Evolutionary conservation across 1,284 basidiomycete species (phyloP), one percentile per base, ranked within the genome.

Genomic region (Ceratobasidium sp.): DNA sequence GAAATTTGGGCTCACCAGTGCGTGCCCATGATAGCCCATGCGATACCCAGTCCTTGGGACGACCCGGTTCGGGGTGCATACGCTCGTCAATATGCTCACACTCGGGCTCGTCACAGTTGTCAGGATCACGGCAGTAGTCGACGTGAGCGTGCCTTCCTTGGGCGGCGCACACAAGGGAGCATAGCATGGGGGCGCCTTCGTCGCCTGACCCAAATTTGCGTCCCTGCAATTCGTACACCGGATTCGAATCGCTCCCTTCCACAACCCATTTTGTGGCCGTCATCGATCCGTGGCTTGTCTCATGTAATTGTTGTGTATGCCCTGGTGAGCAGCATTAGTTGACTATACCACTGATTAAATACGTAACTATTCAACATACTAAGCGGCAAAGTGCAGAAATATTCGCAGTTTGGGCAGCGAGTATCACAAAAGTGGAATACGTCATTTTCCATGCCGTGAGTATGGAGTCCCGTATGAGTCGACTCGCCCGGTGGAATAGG

Each of bases 281-380:
- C 91, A 92, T 92, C 0, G 90, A 91, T 2, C 91, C 91, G 79
- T 92, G 91, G 39, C 86, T 86, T 0, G 91, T 92, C 49, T 91
- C 90, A 73, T 92, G 91, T 63, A 90, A 88, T 79, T 87, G 86
- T 79, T 92, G 91, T 0, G 88, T 70, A 79, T 92, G 91, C 0
- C 89, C 91, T 92, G 7, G 13, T 39, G 18, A 18, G 12, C 20
- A 5, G 76, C 70, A 70, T 28, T 12, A 4, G 40, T 26, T 73
- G n/a, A n/a, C n/a, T n/a, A n/a, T n/a, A n/a, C n/a, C n/a, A n/a
- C 20, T 46, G 33, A 23, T 23, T n/a, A 28, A 1, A 12, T 64
- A 51, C 1, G 15, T 10, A 10, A 39, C 28, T 7, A 23, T 1
- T 33, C 33, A 28, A 28, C 44, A 7, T 78, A 91, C 91, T 89